phyloP scores from a whole-genome alignment of 2,329 filamentous ascomycete genomes.

The Pseudogymnoascus sp. region DNA sequence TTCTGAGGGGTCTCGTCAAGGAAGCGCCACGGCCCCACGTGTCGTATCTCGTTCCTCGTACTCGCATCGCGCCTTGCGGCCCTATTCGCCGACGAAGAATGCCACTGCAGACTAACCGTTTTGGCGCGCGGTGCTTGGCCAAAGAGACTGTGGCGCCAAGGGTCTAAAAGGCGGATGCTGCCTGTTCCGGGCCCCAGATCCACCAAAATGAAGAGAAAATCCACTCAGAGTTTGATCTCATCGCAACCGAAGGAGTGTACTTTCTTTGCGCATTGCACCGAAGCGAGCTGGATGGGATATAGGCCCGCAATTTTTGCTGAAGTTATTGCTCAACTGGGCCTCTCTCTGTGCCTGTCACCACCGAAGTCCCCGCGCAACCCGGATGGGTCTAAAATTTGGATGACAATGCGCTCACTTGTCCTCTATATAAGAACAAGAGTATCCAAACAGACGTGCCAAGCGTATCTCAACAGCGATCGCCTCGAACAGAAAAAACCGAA shows the following conservation, averaged over 20 bases:
- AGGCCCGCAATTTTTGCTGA: not conserved
- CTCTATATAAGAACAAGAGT: not conserved
- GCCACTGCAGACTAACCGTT: not conserved
- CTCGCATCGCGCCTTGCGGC: not conserved
- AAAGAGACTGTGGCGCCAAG: not conserved
- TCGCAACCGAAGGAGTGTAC: not conserved
- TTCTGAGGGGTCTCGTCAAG: not conserved
- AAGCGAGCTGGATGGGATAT: not conserved
- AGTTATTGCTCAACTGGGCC: not conserved
- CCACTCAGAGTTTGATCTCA: not conserved
- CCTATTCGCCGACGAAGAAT: not conserved
- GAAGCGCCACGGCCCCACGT: not conserved
- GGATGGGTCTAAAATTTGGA: not conserved
- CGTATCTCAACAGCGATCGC: too few relatives aligned
- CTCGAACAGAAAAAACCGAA: not conserved
- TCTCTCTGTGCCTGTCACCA: not conserved
- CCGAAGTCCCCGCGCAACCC: not conserved
- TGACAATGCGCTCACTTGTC: not conserved
- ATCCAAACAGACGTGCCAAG: not conserved
- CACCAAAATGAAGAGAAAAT: not conserved
- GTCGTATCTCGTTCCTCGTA: conserved; percentile 9
- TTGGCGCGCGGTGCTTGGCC: not conserved
- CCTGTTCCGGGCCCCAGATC: not conserved
- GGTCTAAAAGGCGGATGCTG: conserved; percentile 4
- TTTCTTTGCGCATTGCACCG: not conserved